A percentile compares a stretch with the other conserved stretches of the same genome.
These are phyloP conservation scores for Hamamelis virginiana DNA, from an alignment of 164 flowering plant species.

Conservation along the genomic window DNA sequence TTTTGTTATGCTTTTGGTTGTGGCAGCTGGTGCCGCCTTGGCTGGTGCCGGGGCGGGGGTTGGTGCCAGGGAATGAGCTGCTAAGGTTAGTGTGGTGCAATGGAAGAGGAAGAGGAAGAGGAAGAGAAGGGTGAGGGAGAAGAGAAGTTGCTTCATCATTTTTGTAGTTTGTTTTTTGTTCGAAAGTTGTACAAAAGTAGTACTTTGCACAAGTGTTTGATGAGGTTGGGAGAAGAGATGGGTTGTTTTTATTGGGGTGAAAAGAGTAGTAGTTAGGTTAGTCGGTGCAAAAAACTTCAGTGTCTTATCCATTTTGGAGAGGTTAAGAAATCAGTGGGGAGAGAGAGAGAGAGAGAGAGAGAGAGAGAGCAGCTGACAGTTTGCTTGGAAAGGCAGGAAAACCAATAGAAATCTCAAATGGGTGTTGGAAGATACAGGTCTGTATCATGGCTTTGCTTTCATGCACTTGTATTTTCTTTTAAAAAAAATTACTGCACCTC, in stretches of 20 bases:
- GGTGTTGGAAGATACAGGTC: slow-evolving; percentile 10
- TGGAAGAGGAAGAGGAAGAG: slow-evolving; percentile 17
- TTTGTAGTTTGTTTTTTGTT: neutral
- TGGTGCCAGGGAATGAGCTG: slow-evolving; percentile 32
- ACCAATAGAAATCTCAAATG: slow-evolving; percentile 6
- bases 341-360: slow-evolving; percentile 6
- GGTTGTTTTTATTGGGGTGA: slow-evolving; percentile 11
- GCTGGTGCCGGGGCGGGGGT: slow-evolving; percentile 31
- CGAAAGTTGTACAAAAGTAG: neutral
- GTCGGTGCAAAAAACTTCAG: slow-evolving; percentile 4
- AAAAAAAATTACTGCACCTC: too few species aligned
- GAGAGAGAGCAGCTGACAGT: slow-evolving; percentile 8
- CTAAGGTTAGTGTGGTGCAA: slow-evolving; percentile 16
- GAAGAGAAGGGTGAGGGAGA: slow-evolving; percentile 14
- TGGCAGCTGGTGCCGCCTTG: slow-evolving; percentile 28
- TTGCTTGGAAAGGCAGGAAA: slow-evolving; percentile 27
- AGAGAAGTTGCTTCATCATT: slow-evolving; percentile 1
- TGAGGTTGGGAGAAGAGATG: neutral
- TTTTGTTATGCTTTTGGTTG: slow-evolving; percentile 22
- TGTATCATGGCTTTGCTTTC: slow-evolving; percentile 15
- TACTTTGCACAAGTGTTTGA: slow-evolving; percentile 7
- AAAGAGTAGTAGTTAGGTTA: neutral
- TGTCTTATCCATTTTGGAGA: neutral
- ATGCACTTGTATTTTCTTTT: too few species aligned
- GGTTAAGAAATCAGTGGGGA: neutral